Conservation (phyloP, 257 asterid species). For the Nicotiana paniculata region DNA sequence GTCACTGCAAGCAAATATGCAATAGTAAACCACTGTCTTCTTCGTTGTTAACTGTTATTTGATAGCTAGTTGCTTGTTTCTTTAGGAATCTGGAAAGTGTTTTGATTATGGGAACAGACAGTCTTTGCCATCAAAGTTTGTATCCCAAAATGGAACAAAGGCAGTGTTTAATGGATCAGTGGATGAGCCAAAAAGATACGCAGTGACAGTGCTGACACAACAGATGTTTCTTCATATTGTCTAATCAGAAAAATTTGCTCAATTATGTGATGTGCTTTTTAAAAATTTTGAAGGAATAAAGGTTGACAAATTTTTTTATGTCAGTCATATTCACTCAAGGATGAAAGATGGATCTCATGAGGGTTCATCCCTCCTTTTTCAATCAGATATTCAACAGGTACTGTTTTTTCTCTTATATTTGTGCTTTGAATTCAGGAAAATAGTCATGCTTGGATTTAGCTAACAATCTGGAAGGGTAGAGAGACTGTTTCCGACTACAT, state of each 20-base stretch:
- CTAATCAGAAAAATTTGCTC: no score
- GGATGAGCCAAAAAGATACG: no score
- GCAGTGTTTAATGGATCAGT: neutral
- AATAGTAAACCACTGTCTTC: no score
- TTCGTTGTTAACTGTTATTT: neutral
- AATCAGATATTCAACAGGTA: conserved; percentile 73
- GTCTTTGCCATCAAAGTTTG: conserved; percentile 21
- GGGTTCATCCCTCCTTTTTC: conserved; percentile 55
- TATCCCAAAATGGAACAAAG: conserved; percentile 16
- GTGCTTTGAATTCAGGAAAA: neutral
- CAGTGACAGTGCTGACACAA: no score
- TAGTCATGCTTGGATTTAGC: neutral
- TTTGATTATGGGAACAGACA: conserved; percentile 32
- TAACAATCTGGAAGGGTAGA: neutral
- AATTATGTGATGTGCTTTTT: conserved; percentile 1
- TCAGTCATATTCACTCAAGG: conserved; percentile 54
- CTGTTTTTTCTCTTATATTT: conserved; percentile 5
- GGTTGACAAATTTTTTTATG: conserved; percentile 45
- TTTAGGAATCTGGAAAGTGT: conserved; percentile 43
- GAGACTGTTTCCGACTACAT: no score
- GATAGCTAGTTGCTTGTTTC: neutral
- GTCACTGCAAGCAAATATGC: no score
- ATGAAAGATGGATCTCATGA: conserved; percentile 72
- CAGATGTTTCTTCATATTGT: no score
- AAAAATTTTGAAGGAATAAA: conserved; percentile 47